Evolutionary conservation across 2,329 filamentous ascomycete genomes (phyloP), one percentile per base, ranked within the genome.

Genomic region (Rosellinia necatrix): DNA sequence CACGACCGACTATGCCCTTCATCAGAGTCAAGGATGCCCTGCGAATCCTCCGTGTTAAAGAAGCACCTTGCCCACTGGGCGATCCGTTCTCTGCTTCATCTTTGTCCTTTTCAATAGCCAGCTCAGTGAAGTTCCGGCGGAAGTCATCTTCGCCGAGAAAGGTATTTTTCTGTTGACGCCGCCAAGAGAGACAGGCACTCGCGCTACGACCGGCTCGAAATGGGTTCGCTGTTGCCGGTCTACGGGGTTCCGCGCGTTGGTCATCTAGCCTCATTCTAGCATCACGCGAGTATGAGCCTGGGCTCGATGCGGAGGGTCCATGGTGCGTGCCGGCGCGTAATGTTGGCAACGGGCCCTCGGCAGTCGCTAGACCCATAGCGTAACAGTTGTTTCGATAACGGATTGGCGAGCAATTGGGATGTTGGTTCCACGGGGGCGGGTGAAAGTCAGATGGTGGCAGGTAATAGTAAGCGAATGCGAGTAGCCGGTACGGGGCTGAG

Each of bases 11-110:
- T 27, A 84, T 77, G 27, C 77, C 78, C 64, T 79, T 72, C 44
- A 74, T 79, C 47, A 85, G 66, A 7, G 80, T 82, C 49, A 82
- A 64, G 3, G 83, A 85, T 0, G 82, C 83, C 8, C 83, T 75
- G 21, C 82, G 78, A 46, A 85, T 74, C 59, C 79, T 81, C 43
- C 78, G 76, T 66, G 78, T 81, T 53, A 85, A 56, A 12, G 68
- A 66, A 6, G 62, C 56, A 10, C 51, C 59, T 13, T 62, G 58
- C 30, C 46, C n/a, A n/a, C n/a, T 61, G 12, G 51, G 51, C n/a
- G 17, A 27, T 9, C 57, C 59, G 27, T 41, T 55, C 44, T 62
- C 55, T 30, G 34, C 17, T 21, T 56, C 60, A 13, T 56, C 42
- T 32, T 59, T 58, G 38, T 68, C 63, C 32, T 68, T 65, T n/a